These are phyloP conservation scores for Suhomyces maxii DNA, from an alignment of 1,139 yeast species.

Conservation along the genomic window DNA sequence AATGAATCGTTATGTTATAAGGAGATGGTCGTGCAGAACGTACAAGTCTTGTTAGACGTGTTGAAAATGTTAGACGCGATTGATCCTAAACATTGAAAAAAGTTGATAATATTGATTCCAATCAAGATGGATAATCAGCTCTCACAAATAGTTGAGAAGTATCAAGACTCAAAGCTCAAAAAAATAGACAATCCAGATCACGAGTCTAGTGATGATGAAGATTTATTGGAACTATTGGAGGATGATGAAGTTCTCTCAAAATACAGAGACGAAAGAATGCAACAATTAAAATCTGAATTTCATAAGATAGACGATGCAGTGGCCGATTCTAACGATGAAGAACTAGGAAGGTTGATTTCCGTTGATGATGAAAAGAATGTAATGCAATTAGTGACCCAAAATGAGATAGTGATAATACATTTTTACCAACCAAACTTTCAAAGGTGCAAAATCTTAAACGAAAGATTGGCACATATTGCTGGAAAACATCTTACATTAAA, in stretches of 20 bases:
- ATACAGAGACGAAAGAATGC: slow-evolving; percentile 52
- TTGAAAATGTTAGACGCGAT: slow-evolving; percentile 15
- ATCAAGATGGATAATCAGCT: slow-evolving; percentile 32
- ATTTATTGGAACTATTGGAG: slow-evolving; percentile 29
- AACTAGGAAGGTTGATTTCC: slow-evolving; percentile 42
- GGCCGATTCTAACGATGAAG: slow-evolving; percentile 28
- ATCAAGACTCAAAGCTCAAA: slow-evolving; percentile 37
- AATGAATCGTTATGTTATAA: slow-evolving; percentile 2
- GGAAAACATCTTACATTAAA: slow-evolving; percentile 56
- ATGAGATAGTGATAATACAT: slow-evolving; percentile 54
- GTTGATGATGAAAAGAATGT: slow-evolving; percentile 54
- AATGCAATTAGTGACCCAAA: slow-evolving; percentile 49
- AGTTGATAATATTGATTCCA: neutral
- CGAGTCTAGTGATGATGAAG: slow-evolving; percentile 30
- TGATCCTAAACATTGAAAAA: slow-evolving; percentile 1
- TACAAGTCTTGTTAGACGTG: slow-evolving; percentile 16
- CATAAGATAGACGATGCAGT: slow-evolving; percentile 38
- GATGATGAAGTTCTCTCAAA: slow-evolving; percentile 31
- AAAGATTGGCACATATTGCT: slow-evolving; percentile 46
- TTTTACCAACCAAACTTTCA: slow-evolving; percentile 63
- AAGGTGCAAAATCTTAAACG: slow-evolving; percentile 62
- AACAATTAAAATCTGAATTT: slow-evolving; percentile 48
- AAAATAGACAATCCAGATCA: slow-evolving; percentile 27
- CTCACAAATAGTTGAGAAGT: slow-evolving; percentile 37
- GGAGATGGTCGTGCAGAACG: slow-evolving; percentile 18